Percentiles rank a stretch among this genome's conserved stretches.
phyloP scores from a whole-genome alignment of 1,139 yeast genomes.

The Nakaseomyces bracarensis region DNA sequence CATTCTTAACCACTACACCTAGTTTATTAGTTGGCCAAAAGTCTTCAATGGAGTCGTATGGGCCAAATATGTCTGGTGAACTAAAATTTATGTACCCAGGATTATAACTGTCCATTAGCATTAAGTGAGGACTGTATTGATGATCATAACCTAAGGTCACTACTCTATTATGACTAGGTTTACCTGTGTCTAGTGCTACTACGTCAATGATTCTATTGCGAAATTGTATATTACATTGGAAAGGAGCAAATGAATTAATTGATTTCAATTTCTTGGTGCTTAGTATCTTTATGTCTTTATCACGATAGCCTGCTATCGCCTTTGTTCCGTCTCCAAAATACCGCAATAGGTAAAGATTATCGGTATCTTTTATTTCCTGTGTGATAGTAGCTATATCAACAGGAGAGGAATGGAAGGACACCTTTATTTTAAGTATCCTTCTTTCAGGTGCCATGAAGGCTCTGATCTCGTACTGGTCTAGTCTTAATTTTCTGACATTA shows the following conservation, averaged over 20 bases:
- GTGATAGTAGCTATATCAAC: not conserved
- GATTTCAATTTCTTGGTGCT: not conserved
- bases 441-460: slow-evolving; percentile 1
- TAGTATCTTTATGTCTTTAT: not conserved
- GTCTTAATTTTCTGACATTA: not conserved
- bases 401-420: not conserved
- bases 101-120: not conserved
- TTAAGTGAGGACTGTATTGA: not conserved
- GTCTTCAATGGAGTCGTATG: not conserved
- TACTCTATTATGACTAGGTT: not conserved
- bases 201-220: not conserved
- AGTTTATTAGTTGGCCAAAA: not conserved
- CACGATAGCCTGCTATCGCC: not conserved
- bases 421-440: not conserved
- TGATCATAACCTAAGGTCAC: not conserved
- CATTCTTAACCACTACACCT: not conserved
- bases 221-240: no score
- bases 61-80: not conserved
- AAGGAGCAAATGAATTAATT: no score
- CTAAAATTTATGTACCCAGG: not conserved
- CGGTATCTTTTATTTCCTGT: not conserved
- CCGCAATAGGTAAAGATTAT: not conserved
- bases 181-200: not conserved
- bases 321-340: not conserved
- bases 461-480: not conserved